Base-by-base conservation (phyloP, 2,329 filamentous ascomycete species). In the Paraphoma chrysanthemicola region DNA sequence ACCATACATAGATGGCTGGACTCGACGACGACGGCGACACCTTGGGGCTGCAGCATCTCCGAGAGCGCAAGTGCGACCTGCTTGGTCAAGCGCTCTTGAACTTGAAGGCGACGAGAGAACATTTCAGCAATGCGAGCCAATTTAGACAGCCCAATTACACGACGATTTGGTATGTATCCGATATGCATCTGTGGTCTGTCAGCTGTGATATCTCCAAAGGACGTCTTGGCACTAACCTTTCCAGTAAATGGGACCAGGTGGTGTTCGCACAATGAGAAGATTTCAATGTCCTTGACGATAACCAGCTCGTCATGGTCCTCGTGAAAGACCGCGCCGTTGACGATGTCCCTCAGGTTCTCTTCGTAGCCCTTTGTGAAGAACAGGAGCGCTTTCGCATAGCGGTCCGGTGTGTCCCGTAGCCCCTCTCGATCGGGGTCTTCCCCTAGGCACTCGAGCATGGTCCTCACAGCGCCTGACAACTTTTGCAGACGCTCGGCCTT, bases 341-440 rank as follows among this genome's bases (percentile, higher is more conserved):
- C 91, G 64, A 98, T 90, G 73, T 96, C 91, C 59, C 88, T 85
- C 52, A 97, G 86, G 71, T 97, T 97, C 81, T 97, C 89, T 80
- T 98, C 93, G 76, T 99, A 99, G 43, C 95, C 95, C 77, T 96
- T 93, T 6, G 95, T 99, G 78, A 99, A 93, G 82, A 90, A 96
- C 61, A 98, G 86, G 86, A 99, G 88, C 12, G 95, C 95, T 78
- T 97, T 95, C 45, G 95, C 94, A 76, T 98, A 99, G 59, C 95
- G 86, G 70, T 90, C 87, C 0, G 95, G 95, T 0, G 87, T 89
- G 48, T 84, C 82, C n/a, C 82, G 80, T 51, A 89, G 77, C 4
- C 87, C 87, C 69, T 89, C 87, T 48, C 87, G 80, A 57, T 88
- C 83, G 0, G 86, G 86, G 62, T 89, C 87, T 68, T 89, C 87